Percentiles rank a stretch among this genome's conserved stretches.
Evolutionary conservation across 257 asterid species (phyloP).

Genomic region (Capsicum chinense): DNA sequence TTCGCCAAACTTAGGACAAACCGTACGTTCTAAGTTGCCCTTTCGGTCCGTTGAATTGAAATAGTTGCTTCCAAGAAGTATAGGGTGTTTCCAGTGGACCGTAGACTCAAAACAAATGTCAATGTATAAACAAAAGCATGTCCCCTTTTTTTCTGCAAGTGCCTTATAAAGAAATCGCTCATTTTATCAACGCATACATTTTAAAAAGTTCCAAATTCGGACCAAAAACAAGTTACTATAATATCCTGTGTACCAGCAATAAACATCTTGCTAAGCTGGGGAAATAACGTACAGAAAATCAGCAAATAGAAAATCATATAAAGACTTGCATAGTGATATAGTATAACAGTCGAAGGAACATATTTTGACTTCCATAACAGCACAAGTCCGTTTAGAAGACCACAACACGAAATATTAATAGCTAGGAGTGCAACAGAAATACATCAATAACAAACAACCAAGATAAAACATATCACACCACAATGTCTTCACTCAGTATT

Average conservation of each 20-base stretch:
- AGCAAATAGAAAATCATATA: not conserved
- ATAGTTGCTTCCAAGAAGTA: no score
- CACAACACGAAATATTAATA: not conserved
- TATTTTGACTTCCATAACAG: slow-evolving; percentile 6
- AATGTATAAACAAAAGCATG: not conserved
- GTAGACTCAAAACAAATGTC: no score
- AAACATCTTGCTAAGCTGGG: no score
- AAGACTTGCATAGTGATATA: not conserved
- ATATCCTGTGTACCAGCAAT: no score
- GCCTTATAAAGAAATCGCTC: not conserved
- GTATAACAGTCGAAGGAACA: slow-evolving; percentile 8
- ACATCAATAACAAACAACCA: not conserved
- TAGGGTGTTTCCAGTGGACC: not conserved
- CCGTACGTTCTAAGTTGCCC: no score
- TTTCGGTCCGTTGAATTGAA: no score
- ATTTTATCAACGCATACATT: not conserved
- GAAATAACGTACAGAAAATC: no score
- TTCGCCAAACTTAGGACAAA: no score
- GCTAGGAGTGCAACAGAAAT: not conserved
- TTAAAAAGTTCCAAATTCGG: no score
- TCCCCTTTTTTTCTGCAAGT: not conserved
- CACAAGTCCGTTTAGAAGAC: not conserved
- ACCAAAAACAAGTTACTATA: no score
- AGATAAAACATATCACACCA: not conserved
- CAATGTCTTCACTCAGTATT: not conserved